Base-by-base conservation (phyloP, 1,139 yeast species). In the Suhomyces atakaporum region DNA sequence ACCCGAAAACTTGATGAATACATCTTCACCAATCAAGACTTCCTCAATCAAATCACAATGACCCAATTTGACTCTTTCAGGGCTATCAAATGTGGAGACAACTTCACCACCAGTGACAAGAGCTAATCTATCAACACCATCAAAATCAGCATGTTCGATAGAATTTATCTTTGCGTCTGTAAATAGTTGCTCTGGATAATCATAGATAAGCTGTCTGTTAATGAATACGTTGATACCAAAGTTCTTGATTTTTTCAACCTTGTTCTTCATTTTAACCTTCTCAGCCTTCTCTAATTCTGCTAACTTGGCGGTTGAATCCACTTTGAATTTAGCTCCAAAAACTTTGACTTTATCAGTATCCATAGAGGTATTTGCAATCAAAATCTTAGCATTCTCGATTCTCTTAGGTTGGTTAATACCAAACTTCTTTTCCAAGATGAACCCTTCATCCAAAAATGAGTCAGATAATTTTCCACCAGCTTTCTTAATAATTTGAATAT, bases 51-150 rank as follows among this genome's bases (percentile, higher is more conserved):
- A 52, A 34, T 90, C 94, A 73, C 98, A 92, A 58, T 81, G 77
- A 35, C 98, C 99, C 38, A 90, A 69, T 58, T 79, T 84, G 40
- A 86, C 95, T 38, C 76, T 74, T 37, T 85, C 95, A 16, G 98
- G 96, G 49, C 82, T 76, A 58, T 94, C 98, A 62, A 92, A 94
- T 1, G 98, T 92, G 9, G 97, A 90, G 3, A 84, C 96, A 39
- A 94, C 97, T 68, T 92, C 98, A 54, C 96, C 98, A 34, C 98
- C 98, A 5, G 97, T 90, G 16, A 90, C 98, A 33, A 92, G 73
- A 4, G 98, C 96, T 50, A 92, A 76, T 60, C 98, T 82, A 69
- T 92, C 98, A 41, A 92, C 89, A 53, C 98, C 99, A 57, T 88
- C 98, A 53, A 94, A 94, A 63, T 94, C 99, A 14, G 98, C 98